These are phyloP conservation scores for Porcisia hertigi DNA, from an alignment of 208 protist genomes.

Conservation along the genomic window DNA sequence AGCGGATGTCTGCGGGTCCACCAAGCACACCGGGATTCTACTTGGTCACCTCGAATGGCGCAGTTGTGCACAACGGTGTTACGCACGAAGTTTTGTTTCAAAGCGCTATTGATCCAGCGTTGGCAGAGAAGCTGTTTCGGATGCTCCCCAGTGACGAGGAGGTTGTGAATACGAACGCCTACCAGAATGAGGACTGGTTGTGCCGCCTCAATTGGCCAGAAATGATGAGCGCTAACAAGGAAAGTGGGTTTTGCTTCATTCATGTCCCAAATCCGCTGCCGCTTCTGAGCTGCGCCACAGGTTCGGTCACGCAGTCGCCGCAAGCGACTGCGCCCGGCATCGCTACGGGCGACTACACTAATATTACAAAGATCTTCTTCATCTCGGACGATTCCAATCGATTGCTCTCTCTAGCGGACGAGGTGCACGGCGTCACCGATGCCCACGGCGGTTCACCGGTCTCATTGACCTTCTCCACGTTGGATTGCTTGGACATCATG, in stretches of 20 bases:
- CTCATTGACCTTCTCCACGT: constrained; percentile 39
- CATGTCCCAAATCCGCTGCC: constrained; percentile 18
- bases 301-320: neutral
- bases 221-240: constrained; percentile 39
- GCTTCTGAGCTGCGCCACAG: neutral
- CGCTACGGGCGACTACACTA: constrained; percentile 31
- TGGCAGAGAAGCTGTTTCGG: constrained; percentile 42
- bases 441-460: constrained; percentile 6
- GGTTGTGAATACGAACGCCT: constrained; percentile 55
- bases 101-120: constrained; percentile 22
- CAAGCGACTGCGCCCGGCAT: constrained; percentile 10
- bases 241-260: constrained; percentile 38
- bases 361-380: constrained; percentile 51
- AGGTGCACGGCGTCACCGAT: constrained; percentile 14
- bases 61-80: constrained; percentile 49
- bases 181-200: constrained; percentile 64
- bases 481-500: constrained; percentile 45
- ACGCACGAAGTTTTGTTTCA: constrained; percentile 32
- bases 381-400: constrained; percentile 26
- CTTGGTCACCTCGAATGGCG: constrained; percentile 63
- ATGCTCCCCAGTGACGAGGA: constrained; percentile 27
- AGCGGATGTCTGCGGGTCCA: neutral
- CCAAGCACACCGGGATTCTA: constrained; percentile 29
- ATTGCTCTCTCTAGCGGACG: constrained; percentile 18
- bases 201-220: constrained; percentile 46